Evolutionary conservation across 768 basidiomycete genomes (phyloP).

Genomic region (Lentinula edodes): DNA sequence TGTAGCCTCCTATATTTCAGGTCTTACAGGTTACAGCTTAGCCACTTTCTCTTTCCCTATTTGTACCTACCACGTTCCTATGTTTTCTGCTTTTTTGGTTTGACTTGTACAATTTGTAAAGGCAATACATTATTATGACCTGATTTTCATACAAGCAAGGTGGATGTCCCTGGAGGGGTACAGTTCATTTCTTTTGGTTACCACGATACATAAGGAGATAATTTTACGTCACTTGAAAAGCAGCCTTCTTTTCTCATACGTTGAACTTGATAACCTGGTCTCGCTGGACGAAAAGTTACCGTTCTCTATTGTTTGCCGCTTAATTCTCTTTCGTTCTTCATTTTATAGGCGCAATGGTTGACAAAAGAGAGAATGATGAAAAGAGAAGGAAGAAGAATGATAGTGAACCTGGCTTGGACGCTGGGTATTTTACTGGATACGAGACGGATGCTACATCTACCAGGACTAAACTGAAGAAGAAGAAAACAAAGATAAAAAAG

Average conservation of each 20-base stretch:
- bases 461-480: conserved; percentile 1
- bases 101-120: too few species aligned
- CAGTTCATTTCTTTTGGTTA: neutral
- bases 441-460: conserved; percentile 24
- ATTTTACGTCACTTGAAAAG: neutral
- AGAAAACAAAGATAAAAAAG: conserved; percentile 16
- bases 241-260: neutral
- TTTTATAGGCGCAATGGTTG: neutral
- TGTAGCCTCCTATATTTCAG: too few species aligned
- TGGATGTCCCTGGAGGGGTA: too few species aligned
- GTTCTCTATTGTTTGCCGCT: neutral
- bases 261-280: neutral
- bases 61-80: too few species aligned
- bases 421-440: conserved; percentile 18
- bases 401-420: conserved; percentile 9
- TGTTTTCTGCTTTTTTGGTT: too few species aligned
- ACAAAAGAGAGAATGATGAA: conserved; percentile 1
- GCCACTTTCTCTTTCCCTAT: too few species aligned
- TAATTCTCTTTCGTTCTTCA: neutral
- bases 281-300: conserved; percentile 5
- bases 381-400: conserved; percentile 18
- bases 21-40: too few species aligned
- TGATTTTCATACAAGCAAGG: too few species aligned
- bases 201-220: too few species aligned
- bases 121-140: too few species aligned